Evolutionary conservation across 1,139 yeast species (phyloP).

Genomic region (Diutina ranongensis): DNA sequence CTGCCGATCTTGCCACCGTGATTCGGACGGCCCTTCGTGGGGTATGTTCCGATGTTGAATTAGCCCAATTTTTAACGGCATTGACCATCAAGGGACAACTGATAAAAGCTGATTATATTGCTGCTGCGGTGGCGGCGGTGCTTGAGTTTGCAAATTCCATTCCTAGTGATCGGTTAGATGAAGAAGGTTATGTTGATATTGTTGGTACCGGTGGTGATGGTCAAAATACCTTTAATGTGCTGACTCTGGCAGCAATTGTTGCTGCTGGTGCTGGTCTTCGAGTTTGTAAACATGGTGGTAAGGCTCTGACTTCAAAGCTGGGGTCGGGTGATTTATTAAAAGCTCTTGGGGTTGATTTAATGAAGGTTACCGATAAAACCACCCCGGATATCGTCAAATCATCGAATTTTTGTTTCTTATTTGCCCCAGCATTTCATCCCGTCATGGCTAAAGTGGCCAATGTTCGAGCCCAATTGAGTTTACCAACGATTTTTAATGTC

Average conservation of each 20-base stretch:
- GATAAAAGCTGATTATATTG: slow-evolving; percentile 67
- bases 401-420: slow-evolving; percentile 60
- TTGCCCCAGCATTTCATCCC: slow-evolving; percentile 93
- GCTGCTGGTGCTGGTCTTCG: slow-evolving; percentile 83
- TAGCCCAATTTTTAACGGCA: slow-evolving; percentile 70
- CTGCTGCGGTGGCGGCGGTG: slow-evolving; percentile 71
- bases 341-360: slow-evolving; percentile 65
- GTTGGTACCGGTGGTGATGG: slow-evolving; percentile 99
- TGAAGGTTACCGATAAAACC: slow-evolving; percentile 51
- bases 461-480: slow-evolving; percentile 65
- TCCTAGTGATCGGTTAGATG: slow-evolving; percentile 26
- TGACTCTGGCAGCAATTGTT: slow-evolving; percentile 88
- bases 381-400: slow-evolving; percentile 51
- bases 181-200: slow-evolving; percentile 62
- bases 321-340: slow-evolving; percentile 87
- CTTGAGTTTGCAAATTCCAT: slow-evolving; percentile 50
- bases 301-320: slow-evolving; percentile 84
- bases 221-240: slow-evolving; percentile 90
- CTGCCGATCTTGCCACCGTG: slow-evolving; percentile 50
- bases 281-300: slow-evolving; percentile 91
- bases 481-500: slow-evolving; percentile 89
- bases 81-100: slow-evolving; percentile 69
- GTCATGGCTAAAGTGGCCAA: slow-evolving; percentile 79
- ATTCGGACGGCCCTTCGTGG: slow-evolving; percentile 50
- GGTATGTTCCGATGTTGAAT: slow-evolving; percentile 55